Evolutionary conservation across 228 moss, liverwort and hornwort genomes (phyloP).

Genomic region (Sphagnum fallax): DNA sequence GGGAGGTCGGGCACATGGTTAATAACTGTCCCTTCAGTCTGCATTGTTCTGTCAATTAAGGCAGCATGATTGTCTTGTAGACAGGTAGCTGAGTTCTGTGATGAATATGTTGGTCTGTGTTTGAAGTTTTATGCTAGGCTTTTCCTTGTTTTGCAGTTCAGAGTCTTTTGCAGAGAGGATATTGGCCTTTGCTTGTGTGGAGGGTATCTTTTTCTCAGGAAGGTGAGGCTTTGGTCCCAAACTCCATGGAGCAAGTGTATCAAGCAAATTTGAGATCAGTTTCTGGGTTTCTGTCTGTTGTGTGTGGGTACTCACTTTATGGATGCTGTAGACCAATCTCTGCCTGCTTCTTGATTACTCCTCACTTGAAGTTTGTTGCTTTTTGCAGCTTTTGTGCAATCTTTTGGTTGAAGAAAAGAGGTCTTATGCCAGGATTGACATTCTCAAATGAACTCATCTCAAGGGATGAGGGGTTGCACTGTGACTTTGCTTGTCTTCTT

Average conservation of each 20-base stretch:
- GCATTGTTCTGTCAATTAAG: too few species aligned
- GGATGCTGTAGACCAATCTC: neutral
- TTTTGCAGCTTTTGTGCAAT: constrained; percentile 81
- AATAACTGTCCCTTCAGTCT: too few species aligned
- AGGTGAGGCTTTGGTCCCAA: constrained; percentile 23
- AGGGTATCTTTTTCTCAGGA: constrained; percentile 97
- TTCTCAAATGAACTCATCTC: constrained; percentile 97
- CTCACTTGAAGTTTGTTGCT: neutral
- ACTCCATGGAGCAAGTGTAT: neutral
- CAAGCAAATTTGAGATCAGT: too few species aligned
- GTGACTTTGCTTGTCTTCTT: constrained; percentile 84
- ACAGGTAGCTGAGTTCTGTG: too few species aligned
- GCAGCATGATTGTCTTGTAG: too few species aligned
- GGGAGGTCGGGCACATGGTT: too few species aligned
- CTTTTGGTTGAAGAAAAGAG: constrained; percentile 92
- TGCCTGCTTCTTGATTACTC: neutral
- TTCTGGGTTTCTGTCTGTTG: neutral
- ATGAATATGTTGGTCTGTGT: too few species aligned
- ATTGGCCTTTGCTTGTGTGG: constrained; percentile 90
- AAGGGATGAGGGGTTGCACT: constrained; percentile 94
- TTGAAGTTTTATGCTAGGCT: too few species aligned
- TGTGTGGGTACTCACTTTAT: neutral
- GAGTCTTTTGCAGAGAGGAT: constrained; percentile 83
- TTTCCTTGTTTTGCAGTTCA: constrained; percentile 32
- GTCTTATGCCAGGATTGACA: constrained; percentile 89